Evolutionary conservation across 2,329 filamentous ascomycete species (phyloP).

Genomic region (Meredithiella fracta): DNA sequence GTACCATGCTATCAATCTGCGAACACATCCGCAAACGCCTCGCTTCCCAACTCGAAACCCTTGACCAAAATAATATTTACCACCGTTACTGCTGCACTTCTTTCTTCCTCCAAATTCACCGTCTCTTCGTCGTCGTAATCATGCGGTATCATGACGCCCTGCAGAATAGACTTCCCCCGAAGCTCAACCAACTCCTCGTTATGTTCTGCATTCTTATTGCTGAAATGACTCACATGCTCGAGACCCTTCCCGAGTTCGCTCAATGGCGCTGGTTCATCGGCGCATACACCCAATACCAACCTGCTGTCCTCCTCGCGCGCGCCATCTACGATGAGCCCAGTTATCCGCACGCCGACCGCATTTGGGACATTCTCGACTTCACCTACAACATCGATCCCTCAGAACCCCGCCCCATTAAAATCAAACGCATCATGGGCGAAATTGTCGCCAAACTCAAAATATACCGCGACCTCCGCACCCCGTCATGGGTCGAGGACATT

Average conservation of each 20-base stretch:
- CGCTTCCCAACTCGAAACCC: conserved; percentile 47
- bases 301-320: conserved; percentile 49
- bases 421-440: conserved; percentile 27
- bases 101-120: conserved; percentile 45
- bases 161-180: conserved; percentile 36
- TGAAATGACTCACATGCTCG: conserved; percentile 31
- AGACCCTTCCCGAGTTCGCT: conserved; percentile 29
- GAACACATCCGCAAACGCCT: conserved; percentile 50
- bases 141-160: conserved; percentile 46
- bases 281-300: conserved; percentile 57
- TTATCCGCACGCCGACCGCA: conserved; percentile 42
- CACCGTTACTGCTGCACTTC: conserved; percentile 48
- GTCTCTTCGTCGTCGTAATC: conserved; percentile 49
- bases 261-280: conserved; percentile 56
- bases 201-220: conserved; percentile 39
- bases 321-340: conserved; percentile 46
- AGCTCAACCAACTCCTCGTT: conserved; percentile 46
- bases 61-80: conserved; percentile 41
- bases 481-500: conserved; percentile 3
- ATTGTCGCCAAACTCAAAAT: conserved; percentile 15
- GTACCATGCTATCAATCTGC: conserved; percentile 48
- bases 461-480: conserved; percentile 13
- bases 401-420: conserved; percentile 26
- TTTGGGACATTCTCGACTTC: conserved; percentile 57
- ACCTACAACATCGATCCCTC: conserved; percentile 46